Percentiles rank a stretch among this genome's conserved stretches.
phyloP scores from a whole-genome alignment of 2,329 filamentous ascomycete species.

The Hymenoscyphus salicellus region DNA sequence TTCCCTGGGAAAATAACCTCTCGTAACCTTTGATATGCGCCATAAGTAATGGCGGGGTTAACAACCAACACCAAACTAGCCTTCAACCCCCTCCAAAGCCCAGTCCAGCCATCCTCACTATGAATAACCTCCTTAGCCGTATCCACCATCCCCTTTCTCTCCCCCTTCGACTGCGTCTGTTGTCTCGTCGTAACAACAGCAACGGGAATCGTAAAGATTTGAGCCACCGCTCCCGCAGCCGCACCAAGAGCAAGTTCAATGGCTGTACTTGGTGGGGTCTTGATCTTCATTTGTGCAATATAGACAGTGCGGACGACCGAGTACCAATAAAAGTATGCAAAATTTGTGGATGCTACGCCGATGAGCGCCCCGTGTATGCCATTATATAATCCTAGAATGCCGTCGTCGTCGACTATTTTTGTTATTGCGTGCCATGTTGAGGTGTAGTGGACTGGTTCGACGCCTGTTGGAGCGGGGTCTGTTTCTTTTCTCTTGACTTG shows the following conservation, averaged over 20 bases:
- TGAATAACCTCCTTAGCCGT: constrained; percentile 87
- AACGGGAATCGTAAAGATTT: constrained; percentile 94
- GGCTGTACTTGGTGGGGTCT: constrained; percentile 69
- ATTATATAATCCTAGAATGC: constrained; percentile 77
- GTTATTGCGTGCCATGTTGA: constrained; percentile 85
- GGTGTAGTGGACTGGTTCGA: constrained; percentile 69
- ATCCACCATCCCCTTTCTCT: constrained; percentile 81
- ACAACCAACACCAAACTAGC: constrained; percentile 93
- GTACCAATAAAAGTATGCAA: constrained; percentile 99
- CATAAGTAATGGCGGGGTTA: constrained; percentile 97
- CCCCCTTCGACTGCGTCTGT: constrained; percentile 81
- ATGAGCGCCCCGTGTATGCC: constrained; percentile 84
- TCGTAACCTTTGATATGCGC: constrained; percentile 87
- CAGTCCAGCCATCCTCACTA: constrained; percentile 83
- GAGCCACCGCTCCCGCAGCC: constrained; percentile 82
- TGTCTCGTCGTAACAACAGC: constrained; percentile 94
- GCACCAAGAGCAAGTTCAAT: constrained; percentile 83
- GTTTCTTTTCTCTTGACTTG: constrained; percentile 69
- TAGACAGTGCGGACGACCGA: constrained; percentile 82
- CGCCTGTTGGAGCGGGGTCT: constrained; percentile 41
- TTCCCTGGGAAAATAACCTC: constrained; percentile 75
- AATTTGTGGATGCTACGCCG: constrained; percentile 95
- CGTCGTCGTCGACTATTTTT: constrained; percentile 80
- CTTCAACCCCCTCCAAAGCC: constrained; percentile 92
- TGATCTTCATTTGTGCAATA: constrained; percentile 55